Conservation (phyloP, 805 yeast species). For the Vanderwaltozyma verrucispora region DNA sequence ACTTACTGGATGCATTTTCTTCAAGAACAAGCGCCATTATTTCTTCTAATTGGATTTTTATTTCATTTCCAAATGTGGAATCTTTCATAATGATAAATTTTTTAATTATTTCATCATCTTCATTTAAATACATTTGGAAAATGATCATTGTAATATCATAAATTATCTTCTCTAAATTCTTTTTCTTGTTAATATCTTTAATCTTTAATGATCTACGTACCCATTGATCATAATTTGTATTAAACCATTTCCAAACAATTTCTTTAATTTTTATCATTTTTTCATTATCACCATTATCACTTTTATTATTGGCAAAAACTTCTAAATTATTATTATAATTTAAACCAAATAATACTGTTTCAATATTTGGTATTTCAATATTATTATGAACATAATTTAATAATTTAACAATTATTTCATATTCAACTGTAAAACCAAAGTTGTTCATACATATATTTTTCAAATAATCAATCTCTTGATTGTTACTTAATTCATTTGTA, state of each 20-base stretch:
- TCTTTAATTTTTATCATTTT: conserved; percentile 13
- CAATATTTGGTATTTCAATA: conserved; percentile 45
- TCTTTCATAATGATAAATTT: conserved; percentile 28
- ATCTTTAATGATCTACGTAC: conserved; percentile 35
- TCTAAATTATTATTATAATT: conserved; percentile 10
- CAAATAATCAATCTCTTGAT: conserved; percentile 26
- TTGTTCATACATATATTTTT: conserved; percentile 49
- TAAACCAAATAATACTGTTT: conserved; percentile 47
- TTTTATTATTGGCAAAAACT: too few species aligned
- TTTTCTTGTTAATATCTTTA: too few species aligned
- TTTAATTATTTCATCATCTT: conserved; percentile 20
- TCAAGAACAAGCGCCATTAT: too few species aligned
- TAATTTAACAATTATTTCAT: conserved; percentile 40
- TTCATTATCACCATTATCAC: too few species aligned
- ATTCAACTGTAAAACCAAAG: conserved; percentile 39
- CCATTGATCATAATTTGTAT: conserved; percentile 43
- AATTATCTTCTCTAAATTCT: conserved; percentile 28
- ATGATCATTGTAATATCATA: conserved; percentile 29
- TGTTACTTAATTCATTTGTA: conserved; percentile 2
- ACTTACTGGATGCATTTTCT: too few species aligned
- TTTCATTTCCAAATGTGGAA: conserved; percentile 23
- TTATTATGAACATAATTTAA: conserved; percentile 49
- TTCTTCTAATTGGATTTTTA: conserved; percentile 1
- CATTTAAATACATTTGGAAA: conserved; percentile 25
- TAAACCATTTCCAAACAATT: conserved; percentile 49